A percentile compares a stretch with the other conserved stretches of the same genome.
phyloP scores from a whole-genome alignment of 1,284 basidiomycete species.

The Ustilago vetiveriae region DNA sequence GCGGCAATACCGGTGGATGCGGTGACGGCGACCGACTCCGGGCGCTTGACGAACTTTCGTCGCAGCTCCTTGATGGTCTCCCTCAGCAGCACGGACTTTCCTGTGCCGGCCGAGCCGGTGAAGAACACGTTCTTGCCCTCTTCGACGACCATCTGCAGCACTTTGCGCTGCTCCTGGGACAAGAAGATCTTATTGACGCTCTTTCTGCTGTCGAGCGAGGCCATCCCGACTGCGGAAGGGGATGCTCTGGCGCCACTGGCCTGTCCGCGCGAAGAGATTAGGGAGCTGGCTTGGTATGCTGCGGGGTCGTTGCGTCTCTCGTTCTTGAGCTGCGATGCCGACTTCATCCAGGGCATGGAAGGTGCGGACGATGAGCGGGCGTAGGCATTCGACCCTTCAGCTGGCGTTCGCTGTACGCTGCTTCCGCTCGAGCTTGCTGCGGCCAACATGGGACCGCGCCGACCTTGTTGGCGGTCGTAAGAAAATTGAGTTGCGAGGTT shows the following conservation, averaged over 20 bases:
- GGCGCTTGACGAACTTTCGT: slow-evolving; percentile 70
- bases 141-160: slow-evolving; percentile 61
- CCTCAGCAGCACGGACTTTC: slow-evolving; percentile 91
- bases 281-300: slow-evolving; percentile 27
- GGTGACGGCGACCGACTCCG: slow-evolving; percentile 80
- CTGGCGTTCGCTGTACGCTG: not conserved
- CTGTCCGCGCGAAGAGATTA: slow-evolving; percentile 10
- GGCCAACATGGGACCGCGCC: not conserved
- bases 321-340: slow-evolving; percentile 34
- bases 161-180: slow-evolving; percentile 59
- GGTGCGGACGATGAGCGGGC: slow-evolving; percentile 24
- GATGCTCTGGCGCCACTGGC: slow-evolving; percentile 6
- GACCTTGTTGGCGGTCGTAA: slow-evolving; percentile 16
- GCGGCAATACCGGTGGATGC: slow-evolving; percentile 89
- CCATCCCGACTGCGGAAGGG: slow-evolving; percentile 2
- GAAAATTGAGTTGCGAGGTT: slow-evolving; percentile 27
- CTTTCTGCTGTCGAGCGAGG: slow-evolving; percentile 9
- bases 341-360: slow-evolving; percentile 36
- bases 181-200: slow-evolving; percentile 53
- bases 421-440: not conserved
- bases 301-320: slow-evolving; percentile 29
- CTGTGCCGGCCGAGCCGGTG: slow-evolving; percentile 92
- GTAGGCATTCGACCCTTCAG: not conserved
- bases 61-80: slow-evolving; percentile 80
- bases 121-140: slow-evolving; percentile 83